phyloP scores from a whole-genome alignment of 495 filamentous ascomycete species.

The Daldinia grandis region DNA sequence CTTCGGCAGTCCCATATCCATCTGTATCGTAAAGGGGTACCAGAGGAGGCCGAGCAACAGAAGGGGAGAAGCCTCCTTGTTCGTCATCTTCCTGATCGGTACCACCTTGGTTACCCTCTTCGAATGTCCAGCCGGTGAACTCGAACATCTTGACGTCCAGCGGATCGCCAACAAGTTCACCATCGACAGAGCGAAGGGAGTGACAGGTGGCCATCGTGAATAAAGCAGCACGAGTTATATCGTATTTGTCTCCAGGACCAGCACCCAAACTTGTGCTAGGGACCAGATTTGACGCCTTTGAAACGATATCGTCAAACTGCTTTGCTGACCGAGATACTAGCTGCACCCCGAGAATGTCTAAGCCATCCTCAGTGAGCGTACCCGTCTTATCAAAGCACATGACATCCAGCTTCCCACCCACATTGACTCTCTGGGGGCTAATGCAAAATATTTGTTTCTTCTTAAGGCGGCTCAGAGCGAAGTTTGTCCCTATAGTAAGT shows the following conservation, averaged over 20 bases:
- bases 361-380: conserved; percentile 94
- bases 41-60: conserved; percentile 84
- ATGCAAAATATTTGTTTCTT: conserved; percentile 95
- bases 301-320: conserved; percentile 59
- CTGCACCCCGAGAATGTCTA: conserved; percentile 91
- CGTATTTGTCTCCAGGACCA: conserved; percentile 66
- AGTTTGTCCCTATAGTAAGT: conserved; percentile 94
- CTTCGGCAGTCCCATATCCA: conserved; percentile 44
- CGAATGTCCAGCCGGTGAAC: conserved; percentile 92
- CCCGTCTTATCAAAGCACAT: conserved; percentile 99
- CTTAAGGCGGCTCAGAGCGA: conserved; percentile 86
- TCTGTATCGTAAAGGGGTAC: conserved; percentile 64
- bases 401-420: conserved; percentile 93
- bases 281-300: conserved; percentile 61
- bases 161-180: conserved; percentile 90
- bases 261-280: conserved; percentile 62
- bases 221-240: conserved; percentile 73
- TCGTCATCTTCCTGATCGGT: conserved; percentile 68
- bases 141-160: conserved; percentile 99
- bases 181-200: conserved; percentile 85
- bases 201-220: conserved; percentile 99
- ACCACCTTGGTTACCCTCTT: conserved; percentile 77
- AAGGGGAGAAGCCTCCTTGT: conserved; percentile 73
- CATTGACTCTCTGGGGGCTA: conserved; percentile 94
- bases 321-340: conserved; percentile 71